Evolutionary conservation across 768 basidiomycete species (phyloP), one percentile per base, ranked within the genome.

Genomic region (Suillus plorans): DNA sequence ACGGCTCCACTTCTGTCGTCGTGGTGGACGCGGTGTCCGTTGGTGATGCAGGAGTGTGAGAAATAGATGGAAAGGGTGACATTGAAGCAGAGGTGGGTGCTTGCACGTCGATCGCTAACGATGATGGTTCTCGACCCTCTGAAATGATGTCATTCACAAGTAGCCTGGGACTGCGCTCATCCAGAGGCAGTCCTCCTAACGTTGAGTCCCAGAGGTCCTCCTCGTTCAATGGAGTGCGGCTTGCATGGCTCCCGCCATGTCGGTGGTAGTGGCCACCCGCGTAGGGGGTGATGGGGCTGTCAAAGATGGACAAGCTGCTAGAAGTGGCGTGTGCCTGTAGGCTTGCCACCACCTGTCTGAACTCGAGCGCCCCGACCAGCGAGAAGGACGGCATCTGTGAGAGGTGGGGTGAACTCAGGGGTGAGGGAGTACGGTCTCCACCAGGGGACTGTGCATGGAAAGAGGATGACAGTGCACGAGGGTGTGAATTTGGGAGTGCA

Each of bases 311-410:
- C 57, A 93, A 78, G 0, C 86, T 83, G 0, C 84, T 77, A 1
- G 80, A 80, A 2, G 86, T 82, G 12, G 89, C 89, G 70, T 95
- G 87, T 58, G 82, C 82, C 67, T 88, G 86, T 28, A 99, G 81
- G 0, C 90, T 89, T 13, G 90, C 83, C 25, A 99, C 90, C 28
- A 98, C 91, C 65, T 95, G 90, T 20, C 95, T 85, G 77, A 99
- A 99, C 76, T 99, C 97, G 52, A 99, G 85, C 0, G 97, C 97
- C 10, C 97, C 94, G 5, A 99, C 86, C 2, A 99, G 85, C 3
- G 97, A 98, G 70, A 94, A 94, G 0, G 91, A 92, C 3, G 91
- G 91, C 77, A 94, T 84, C 66, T 86, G 85, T 12, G 77, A 74
- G 44, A 80, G 75, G 28, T 77, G 76, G 28, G 81, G 65, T 0